Evolutionary conservation across 495 filamentous ascomycete species (phyloP), one percentile per base, ranked within the genome.

Genomic region (Penicillium parvum): DNA sequence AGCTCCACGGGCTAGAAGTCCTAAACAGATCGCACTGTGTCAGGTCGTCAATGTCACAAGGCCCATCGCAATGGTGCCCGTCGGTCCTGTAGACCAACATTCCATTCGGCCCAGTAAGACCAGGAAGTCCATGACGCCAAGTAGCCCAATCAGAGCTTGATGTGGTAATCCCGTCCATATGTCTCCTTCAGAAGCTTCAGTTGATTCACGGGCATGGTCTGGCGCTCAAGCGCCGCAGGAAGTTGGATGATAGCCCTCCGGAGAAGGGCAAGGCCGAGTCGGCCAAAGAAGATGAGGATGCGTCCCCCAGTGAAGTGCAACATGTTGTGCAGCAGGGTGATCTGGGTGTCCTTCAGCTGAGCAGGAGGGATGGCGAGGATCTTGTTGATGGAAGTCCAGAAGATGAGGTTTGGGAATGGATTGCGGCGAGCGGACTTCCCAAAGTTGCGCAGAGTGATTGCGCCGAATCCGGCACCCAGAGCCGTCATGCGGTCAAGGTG

Each of bases 401-500:
- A 96, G 17, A 89, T 71, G 17, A 71, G 71, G 29, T 85, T 83
- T 0, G 90, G 87, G 55, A 83, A 89, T 0, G 91, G 89, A 45
- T 94, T 94, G 15, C 58, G 60, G n/a, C 71, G 69, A 20, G 69
- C 68, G 0, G 81, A 77, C 47, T 74, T 81, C 22, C 73, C 71
- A 54, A 95, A 98, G 51, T 94, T 85, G 22, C 91, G 82, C 5
- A 95, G 71, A 2, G 83, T 75, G 11, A 97, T 66, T 5, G 91
- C 76, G 0, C 90, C 83, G 57, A 80, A 99, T 2, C 94, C 94
- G 12, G 85, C 82, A 0, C 80, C 87, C 1, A 96, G 66, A 2
- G 90, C 92, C 5, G 79, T 84, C 85, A 96, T 91, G 15, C 86
- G 77, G 52, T 88, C 83, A 44, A 74, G 73, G 64, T 96, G 88